phyloP scores from a whole-genome alignment of 768 basidiomycete species.

The Serendipita sp. region DNA sequence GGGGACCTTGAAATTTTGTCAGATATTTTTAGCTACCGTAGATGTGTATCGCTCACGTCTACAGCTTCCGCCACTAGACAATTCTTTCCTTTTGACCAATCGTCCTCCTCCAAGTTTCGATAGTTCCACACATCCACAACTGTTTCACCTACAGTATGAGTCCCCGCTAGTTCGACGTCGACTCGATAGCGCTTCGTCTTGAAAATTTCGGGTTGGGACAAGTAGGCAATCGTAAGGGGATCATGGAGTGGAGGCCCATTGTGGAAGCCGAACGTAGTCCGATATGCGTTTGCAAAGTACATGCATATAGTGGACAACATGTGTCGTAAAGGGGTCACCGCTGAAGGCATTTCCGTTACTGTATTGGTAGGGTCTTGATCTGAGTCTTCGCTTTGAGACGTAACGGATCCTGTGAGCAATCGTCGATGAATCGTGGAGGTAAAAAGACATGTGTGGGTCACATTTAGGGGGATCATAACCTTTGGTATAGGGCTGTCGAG shows the following conservation, averaged over 20 bases:
- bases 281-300: constrained; percentile 61
- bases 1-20: constrained; percentile 31
- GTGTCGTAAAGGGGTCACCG: constrained; percentile 40
- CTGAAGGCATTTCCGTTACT: constrained; percentile 12
- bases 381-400: background rate
- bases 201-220: constrained; percentile 56
- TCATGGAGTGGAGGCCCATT: constrained; percentile 82
- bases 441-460: constrained; percentile 75
- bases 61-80: constrained; percentile 53
- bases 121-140: constrained; percentile 67
- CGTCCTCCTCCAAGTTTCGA: constrained; percentile 29
- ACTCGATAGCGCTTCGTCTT: constrained; percentile 48
- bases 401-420: constrained; percentile 29
- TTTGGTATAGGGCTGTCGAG: constrained; percentile 52
- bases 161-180: constrained; percentile 62
- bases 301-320: constrained; percentile 58
- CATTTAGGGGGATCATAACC: constrained; percentile 73
- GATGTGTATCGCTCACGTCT: constrained; percentile 34
- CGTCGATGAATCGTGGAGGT: constrained; percentile 35
- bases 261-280: constrained; percentile 62
- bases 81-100: constrained; percentile 72
- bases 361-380: constrained; percentile 18
- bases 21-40: background rate
- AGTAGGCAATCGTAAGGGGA: constrained; percentile 64
- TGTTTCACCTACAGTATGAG: constrained; percentile 58